Evolutionary conservation across 2,329 filamentous ascomycete genomes (phyloP).

Genomic region (Fusarium sp.): DNA sequence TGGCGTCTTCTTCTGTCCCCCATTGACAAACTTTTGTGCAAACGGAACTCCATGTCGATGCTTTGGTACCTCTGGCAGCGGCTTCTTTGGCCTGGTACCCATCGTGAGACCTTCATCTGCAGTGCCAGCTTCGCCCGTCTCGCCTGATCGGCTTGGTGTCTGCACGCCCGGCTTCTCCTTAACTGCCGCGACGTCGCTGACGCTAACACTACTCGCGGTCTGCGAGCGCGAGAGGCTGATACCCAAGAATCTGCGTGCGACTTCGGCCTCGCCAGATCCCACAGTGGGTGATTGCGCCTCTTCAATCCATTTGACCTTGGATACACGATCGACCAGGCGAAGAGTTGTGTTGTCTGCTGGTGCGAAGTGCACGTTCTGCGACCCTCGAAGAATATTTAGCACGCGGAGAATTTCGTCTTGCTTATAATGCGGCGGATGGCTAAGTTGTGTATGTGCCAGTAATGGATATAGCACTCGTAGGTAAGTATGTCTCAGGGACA

Average conservation of each 20-base stretch:
- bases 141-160: constrained; percentile 74
- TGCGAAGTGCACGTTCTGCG: constrained; percentile 79
- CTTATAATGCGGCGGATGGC: constrained; percentile 90
- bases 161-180: constrained; percentile 86
- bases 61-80: constrained; percentile 67
- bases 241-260: constrained; percentile 73
- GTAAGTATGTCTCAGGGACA: constrained; percentile 88
- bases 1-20: constrained; percentile 57
- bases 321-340: constrained; percentile 81
- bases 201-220: constrained; percentile 79
- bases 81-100: constrained; percentile 58
- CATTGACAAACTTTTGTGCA: constrained; percentile 50
- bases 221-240: constrained; percentile 77
- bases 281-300: constrained; percentile 49
- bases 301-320: constrained; percentile 77
- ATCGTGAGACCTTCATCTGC: constrained; percentile 43
- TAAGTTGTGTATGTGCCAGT: constrained; percentile 90
- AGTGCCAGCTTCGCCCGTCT: constrained; percentile 44
- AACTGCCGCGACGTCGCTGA: constrained; percentile 82
- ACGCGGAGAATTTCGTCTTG: constrained; percentile 84
- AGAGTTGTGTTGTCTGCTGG: constrained; percentile 85
- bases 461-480: constrained; percentile 92
- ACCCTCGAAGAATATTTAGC: constrained; percentile 75
- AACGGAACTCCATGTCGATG: constrained; percentile 67
- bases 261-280: constrained; percentile 57